A percentile compares a stretch with the other conserved stretches of the same genome.
Conservation (phyloP, 31 red algal species). For the Porphyra umbilicalis region DNA sequence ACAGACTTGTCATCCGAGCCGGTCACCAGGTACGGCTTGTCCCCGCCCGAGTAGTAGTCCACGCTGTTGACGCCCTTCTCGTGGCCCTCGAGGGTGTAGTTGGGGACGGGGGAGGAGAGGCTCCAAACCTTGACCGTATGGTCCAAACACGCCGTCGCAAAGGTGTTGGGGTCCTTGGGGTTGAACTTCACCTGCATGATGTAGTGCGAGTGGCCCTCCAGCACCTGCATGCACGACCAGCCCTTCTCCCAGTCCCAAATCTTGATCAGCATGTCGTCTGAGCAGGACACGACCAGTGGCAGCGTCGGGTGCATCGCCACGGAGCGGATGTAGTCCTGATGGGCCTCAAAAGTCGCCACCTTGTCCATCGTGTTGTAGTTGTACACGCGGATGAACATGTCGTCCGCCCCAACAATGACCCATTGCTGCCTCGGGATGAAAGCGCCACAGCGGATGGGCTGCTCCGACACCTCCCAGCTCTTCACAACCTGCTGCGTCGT, state of each 20-base stretch:
- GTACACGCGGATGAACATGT: conserved; percentile 94
- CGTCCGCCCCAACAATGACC: conserved; percentile 94
- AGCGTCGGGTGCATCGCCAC: conserved; percentile 90
- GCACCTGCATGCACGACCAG: conserved; percentile 89
- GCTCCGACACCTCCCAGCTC: conserved; percentile 93
- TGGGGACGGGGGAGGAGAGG: conserved; percentile 82
- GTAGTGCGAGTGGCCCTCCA: conserved; percentile 97
- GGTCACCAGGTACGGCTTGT: conserved; percentile 90
- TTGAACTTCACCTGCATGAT: conserved; percentile 99
- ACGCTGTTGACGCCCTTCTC: conserved; percentile 99
- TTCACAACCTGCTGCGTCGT: conserved; percentile 75
- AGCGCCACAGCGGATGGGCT: conserved; percentile 87
- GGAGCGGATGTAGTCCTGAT: conserved; percentile 93
- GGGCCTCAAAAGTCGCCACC: conserved; percentile 91
- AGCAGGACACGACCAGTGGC: conserved; percentile 85
- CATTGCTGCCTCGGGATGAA: conserved; percentile 94
- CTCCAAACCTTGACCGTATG: conserved; percentile 98
- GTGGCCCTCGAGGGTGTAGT: conserved; percentile 97
- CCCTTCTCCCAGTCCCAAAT: conserved; percentile 99
- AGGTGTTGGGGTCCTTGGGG: conserved; percentile 98
- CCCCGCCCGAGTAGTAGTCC: conserved; percentile 94
- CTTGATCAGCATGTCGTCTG: conserved; percentile 99
- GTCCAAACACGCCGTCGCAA: conserved; percentile 93
- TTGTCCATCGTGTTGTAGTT: conserved; percentile 99
- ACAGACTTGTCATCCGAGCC: conserved; percentile 87